A percentile compares a stretch with the other conserved stretches of the same genome.
Conservation (phyloP, 129 eudicot genomes). For the Tagetes erecta region DNA sequence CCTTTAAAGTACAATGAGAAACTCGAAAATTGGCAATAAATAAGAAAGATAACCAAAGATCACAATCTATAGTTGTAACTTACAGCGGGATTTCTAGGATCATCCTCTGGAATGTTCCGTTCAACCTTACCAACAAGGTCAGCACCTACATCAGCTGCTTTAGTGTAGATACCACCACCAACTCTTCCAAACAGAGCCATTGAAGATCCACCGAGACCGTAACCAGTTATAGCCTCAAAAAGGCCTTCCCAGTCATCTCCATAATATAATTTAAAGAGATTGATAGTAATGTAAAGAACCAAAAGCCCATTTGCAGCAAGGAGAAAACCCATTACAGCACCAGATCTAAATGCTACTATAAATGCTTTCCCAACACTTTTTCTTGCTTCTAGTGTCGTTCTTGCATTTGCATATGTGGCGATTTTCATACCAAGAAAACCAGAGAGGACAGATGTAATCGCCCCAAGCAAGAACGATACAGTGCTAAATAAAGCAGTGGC, state of each 20-base stretch:
- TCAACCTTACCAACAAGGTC: conserved; percentile 78
- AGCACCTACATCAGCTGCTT: conserved; percentile 83
- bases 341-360: conserved; percentile 62
- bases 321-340: conserved; percentile 82
- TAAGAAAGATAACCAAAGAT: neutral
- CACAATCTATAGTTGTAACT: conserved; percentile 12
- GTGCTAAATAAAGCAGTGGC: conserved; percentile 84
- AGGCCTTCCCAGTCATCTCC: conserved; percentile 91
- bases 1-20: neutral
- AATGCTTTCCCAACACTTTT: conserved; percentile 78
- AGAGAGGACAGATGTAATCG: conserved; percentile 73
- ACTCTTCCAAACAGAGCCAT: conserved; percentile 84
- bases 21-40: neutral
- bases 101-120: conserved; percentile 77
- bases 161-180: conserved; percentile 80
- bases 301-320: conserved; percentile 78
- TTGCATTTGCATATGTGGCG: conserved; percentile 74
- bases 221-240: conserved; percentile 73
- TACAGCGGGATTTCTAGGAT: conserved; percentile 83
- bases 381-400: conserved; percentile 74
- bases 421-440: conserved; percentile 93
- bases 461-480: conserved; percentile 71
- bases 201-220: conserved; percentile 81
- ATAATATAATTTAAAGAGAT: conserved; percentile 61
- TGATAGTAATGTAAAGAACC: conserved; percentile 55